Evolutionary conservation across 352 stramenopile species (phyloP).

Genomic region (Pythium myriotylum): DNA sequence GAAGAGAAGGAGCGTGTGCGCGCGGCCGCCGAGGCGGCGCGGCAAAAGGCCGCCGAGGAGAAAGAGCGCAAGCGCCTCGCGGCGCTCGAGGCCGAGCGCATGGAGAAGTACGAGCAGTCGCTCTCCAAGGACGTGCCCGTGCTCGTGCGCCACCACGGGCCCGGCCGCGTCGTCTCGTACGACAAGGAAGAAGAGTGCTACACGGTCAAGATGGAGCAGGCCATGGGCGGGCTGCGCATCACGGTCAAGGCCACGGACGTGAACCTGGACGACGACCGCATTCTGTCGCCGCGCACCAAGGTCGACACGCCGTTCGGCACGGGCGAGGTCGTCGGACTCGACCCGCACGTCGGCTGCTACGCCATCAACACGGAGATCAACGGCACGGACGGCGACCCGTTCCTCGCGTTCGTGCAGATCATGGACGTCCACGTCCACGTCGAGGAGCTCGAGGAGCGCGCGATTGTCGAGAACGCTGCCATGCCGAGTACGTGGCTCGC

Average conservation of each 20-base stretch:
- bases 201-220: constrained; percentile 64
- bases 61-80: constrained; percentile 52
- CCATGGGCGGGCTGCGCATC: constrained; percentile 70
- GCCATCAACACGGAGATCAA: constrained; percentile 85
- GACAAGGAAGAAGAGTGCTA: constrained; percentile 82
- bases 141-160: constrained; percentile 70
- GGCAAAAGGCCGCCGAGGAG: constrained; percentile 42
- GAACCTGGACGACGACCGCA: constrained; percentile 84
- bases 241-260: constrained; percentile 71
- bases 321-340: constrained; percentile 80
- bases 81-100: constrained; percentile 65
- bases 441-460: constrained; percentile 76
- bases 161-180: constrained; percentile 75
- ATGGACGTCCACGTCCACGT: constrained; percentile 63
- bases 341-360: constrained; percentile 89
- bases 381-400: constrained; percentile 73
- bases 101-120: constrained; percentile 85
- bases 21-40: constrained; percentile 44
- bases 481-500: constrained; percentile 66
- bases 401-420: constrained; percentile 87
- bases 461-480: constrained; percentile 79
- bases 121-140: constrained; percentile 88
- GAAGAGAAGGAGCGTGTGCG: constrained; percentile 48
- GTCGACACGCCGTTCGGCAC: constrained; percentile 86
- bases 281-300: constrained; percentile 81